Evolutionary conservation across 2,329 filamentous ascomycete species (phyloP).

Genomic region (Microsporum ferrugineum): DNA sequence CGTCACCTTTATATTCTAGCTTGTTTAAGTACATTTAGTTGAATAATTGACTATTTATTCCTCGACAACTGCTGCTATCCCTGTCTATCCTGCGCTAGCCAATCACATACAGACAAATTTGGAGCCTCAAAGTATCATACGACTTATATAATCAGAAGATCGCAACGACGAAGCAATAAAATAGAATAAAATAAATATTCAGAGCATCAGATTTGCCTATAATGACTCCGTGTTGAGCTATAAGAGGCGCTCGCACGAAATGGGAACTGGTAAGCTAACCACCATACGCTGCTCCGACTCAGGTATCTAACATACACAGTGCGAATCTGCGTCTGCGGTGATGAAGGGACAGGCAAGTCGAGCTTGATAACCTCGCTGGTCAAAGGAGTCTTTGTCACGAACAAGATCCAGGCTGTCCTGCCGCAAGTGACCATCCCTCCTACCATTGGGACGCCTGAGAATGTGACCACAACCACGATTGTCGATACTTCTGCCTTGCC

Average conservation of each 20-base stretch:
- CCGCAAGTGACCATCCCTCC: constrained; percentile 92
- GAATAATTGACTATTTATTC: no score
- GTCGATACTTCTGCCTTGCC: constrained; percentile 94
- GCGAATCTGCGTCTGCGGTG: constrained; percentile 89
- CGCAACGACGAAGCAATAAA: neutral
- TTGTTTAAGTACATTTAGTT: no score
- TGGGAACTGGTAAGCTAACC: constrained; percentile 11
- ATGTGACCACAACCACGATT: constrained; percentile 84
- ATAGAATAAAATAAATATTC: neutral
- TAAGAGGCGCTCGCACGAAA: neutral
- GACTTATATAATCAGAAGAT: no score
- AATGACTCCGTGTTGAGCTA: neutral
- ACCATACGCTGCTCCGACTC: neutral
- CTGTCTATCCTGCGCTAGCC: no score
- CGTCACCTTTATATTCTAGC: no score
- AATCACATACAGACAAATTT: no score
- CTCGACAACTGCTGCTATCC: no score
- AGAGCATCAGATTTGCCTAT: neutral
- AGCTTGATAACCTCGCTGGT: constrained; percentile 90
- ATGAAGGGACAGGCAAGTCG: constrained; percentile 90
- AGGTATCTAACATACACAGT: constrained; percentile 40
- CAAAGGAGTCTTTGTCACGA: constrained; percentile 91
- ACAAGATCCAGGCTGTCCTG: constrained; percentile 88
- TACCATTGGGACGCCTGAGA: constrained; percentile 83
- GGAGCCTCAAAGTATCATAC: no score